Base-by-base conservation (phyloP, 208 protist species). In the Leishmania turanica region DNA sequence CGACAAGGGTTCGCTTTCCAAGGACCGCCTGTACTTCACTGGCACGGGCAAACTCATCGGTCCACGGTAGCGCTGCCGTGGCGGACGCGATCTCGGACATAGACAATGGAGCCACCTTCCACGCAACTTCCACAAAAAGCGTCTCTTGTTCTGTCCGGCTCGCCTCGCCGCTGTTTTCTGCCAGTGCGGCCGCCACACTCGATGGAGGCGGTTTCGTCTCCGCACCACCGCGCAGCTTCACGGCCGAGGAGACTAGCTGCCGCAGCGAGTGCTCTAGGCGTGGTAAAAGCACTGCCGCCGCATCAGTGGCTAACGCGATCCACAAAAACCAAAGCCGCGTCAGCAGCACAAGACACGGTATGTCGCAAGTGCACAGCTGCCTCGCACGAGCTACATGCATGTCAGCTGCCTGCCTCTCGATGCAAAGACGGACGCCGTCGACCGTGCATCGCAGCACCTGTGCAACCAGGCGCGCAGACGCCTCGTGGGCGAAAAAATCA, bases 271-370 rank as follows among this genome's bases (percentile, higher is more conserved):
- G 42, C 34, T 81, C 71, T 24, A 85, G 58, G 37, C 1, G 19
- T 51, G 24, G 37, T 47, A 54, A 49, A n/a, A 66, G 60, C 34
- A 49, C 37, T 19, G 58, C 21, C 21, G 19, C 24, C 27, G 27
- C 53, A 72, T 71, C 56, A 24, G 62, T 40, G 24, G 64, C 37
- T 9, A 71, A 31, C 7, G 64, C 60, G 64, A 79, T 71, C 60
- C 60, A 80, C 11, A n/a, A 37, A 58, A 78, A 85, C 82, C 69
- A 85, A 4, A 85, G 72, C 19, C 82, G 82, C 21, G 73, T 75
- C 27, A 85, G 69, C 51, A 85, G 42, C 51, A 82, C 77, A 11
- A 85, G 72, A 42, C 72, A 81, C 1, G 82, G 82, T 19, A 85
- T 49, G 58, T 85, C 82, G 42, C 71, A 78, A 8, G 62, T 64